phyloP scores from a whole-genome alignment of 139 green algal species.

The Haematococcus lacustris region DNA sequence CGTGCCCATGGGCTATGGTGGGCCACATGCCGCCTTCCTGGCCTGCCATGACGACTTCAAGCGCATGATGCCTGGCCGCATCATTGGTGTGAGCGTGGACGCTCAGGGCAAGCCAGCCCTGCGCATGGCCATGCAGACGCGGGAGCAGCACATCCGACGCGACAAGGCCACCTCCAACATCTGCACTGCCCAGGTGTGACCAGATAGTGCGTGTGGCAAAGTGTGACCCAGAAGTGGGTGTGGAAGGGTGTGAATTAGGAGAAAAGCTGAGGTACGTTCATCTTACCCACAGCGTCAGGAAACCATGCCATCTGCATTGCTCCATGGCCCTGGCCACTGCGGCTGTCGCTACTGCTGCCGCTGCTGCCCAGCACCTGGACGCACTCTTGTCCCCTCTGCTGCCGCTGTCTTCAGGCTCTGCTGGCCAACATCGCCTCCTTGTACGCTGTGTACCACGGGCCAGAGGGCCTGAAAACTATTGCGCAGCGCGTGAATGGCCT shows the following conservation, averaged over 20 bases:
- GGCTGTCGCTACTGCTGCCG: no score
- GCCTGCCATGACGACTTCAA: conserved; percentile 88
- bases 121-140: conserved; percentile 99
- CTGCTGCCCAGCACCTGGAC: no score
- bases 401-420: conserved; percentile 61
- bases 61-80: conserved; percentile 87
- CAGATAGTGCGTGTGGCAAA: no score
- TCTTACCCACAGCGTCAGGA: no score
- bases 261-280: no score
- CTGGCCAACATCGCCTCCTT: conserved; percentile 97
- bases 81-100: conserved; percentile 94
- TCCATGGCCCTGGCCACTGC: no score
- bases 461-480: conserved; percentile 87
- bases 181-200: conserved; percentile 66
- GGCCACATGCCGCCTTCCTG: conserved; percentile 97
- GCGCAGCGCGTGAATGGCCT: conserved; percentile 81
- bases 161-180: conserved; percentile 99
- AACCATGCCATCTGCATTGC: no score
- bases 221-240: no score
- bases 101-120: conserved; percentile 78
- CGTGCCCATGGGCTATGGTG: conserved; percentile 80
- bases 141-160: conserved; percentile 99
- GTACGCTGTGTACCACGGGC: conserved; percentile 97
- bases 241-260: no score
- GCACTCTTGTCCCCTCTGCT: no score